These are phyloP conservation scores for Ophiostoma angusticollis DNA, from an alignment of 2,329 filamentous ascomycete species.

Conservation along the genomic window DNA sequence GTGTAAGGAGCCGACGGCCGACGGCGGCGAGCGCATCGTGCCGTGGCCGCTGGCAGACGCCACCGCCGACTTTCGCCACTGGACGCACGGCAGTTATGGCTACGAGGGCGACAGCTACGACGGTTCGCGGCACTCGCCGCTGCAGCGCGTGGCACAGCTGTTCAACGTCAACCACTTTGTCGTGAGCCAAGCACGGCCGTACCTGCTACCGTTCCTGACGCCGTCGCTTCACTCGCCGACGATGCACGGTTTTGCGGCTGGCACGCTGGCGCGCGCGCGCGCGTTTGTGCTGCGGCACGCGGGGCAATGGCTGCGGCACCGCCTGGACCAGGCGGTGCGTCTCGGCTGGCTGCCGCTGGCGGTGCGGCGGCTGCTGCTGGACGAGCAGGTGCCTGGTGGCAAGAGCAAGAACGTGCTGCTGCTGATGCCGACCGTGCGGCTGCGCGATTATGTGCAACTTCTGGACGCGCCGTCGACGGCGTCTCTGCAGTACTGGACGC, in stretches of 20 bases:
- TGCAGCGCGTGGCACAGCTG: constrained; percentile 63
- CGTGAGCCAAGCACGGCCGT: constrained; percentile 81
- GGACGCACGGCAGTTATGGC: constrained; percentile 51
- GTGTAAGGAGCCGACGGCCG: constrained; percentile 56
- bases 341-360: constrained; percentile 57
- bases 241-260: constrained; percentile 28
- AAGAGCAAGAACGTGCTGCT: too few species aligned
- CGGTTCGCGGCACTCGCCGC: constrained; percentile 49
- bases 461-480: constrained; percentile 72
- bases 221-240: constrained; percentile 69
- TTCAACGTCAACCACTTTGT: constrained; percentile 96
- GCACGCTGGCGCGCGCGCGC: constrained; percentile 43
- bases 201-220: constrained; percentile 73
- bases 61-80: constrained; percentile 52
- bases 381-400: constrained; percentile 63
- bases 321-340: constrained; percentile 66
- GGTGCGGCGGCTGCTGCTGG: constrained; percentile 65
- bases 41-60: constrained; percentile 59
- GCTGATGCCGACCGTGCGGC: constrained; percentile 65
- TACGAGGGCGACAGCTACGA: constrained; percentile 53
- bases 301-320: constrained; percentile 45
- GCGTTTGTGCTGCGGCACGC: constrained; percentile 6
- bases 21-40: constrained; percentile 46
- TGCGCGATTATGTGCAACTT: constrained; percentile 60
- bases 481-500: constrained; percentile 72